Evolutionary conservation across 768 basidiomycete species (phyloP).

Genomic region (Rubroboletus pulcherrimus): DNA sequence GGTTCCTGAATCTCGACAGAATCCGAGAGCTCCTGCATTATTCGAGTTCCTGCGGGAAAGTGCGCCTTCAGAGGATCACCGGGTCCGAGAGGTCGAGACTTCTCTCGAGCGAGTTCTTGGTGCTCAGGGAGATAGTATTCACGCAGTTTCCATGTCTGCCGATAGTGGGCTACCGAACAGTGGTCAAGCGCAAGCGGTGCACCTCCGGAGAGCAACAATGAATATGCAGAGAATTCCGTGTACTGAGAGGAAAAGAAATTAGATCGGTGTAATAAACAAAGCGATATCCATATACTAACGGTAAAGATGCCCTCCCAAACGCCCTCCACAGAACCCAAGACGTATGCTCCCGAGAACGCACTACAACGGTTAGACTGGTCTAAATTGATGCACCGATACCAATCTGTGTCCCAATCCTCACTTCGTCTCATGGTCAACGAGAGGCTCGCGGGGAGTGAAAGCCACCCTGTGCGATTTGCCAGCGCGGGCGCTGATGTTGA

Average conservation of each 20-base stretch:
- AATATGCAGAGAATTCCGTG: conserved; percentile 82
- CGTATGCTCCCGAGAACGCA: conserved; percentile 46
- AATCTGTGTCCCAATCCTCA: conserved; percentile 68
- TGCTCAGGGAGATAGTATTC: conserved; percentile 61
- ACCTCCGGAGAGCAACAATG: conserved; percentile 66
- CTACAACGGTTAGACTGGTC: conserved; percentile 31
- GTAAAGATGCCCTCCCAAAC: conserved; percentile 80
- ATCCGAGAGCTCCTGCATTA: conserved; percentile 43
- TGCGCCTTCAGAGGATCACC: conserved; percentile 65
- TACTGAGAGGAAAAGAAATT: conserved; percentile 43
- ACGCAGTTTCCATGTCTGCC: conserved; percentile 84
- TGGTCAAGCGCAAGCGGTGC: conserved; percentile 64
- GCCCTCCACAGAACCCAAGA: conserved; percentile 68
- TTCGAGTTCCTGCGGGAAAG: conserved; percentile 50
- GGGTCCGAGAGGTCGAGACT: conserved; percentile 38
- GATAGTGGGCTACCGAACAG: conserved; percentile 76
- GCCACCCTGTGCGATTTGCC: background rate
- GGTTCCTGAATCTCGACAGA: conserved; percentile 49
- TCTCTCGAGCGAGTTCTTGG: conserved; percentile 10
- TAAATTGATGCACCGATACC: conserved; percentile 52
- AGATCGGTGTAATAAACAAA: background rate
- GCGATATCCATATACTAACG: conserved; percentile 39
- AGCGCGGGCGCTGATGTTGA: conserved; percentile 12
- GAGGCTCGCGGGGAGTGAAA: conserved; percentile 15
- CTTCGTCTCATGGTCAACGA: conserved; percentile 26